Evolutionary conservation across 441 rosid species (phyloP).

Genomic region (Populus hybrid): DNA sequence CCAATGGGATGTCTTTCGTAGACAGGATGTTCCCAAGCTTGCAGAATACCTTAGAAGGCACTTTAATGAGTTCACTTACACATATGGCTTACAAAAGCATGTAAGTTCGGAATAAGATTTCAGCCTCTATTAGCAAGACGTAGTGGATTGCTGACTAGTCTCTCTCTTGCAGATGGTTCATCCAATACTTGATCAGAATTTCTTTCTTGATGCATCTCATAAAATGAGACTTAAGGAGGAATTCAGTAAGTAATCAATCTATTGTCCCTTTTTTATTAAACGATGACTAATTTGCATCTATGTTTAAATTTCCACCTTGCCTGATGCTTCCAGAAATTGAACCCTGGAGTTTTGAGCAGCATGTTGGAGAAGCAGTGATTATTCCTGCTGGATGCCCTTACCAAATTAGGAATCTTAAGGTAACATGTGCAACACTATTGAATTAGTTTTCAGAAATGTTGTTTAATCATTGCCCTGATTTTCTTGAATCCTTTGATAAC

Average conservation of each 20-base stretch:
- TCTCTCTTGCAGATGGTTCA: constrained; percentile 58
- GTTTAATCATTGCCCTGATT: not conserved
- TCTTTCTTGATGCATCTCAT: constrained; percentile 73
- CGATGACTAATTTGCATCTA: not conserved
- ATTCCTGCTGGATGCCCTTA: constrained; percentile 97
- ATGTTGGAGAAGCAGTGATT: constrained; percentile 92
- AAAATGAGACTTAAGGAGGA: constrained; percentile 88
- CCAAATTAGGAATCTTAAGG: constrained; percentile 85
- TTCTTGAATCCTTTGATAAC: not conserved
- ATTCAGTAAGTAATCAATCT: constrained; percentile 51
- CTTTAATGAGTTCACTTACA: constrained; percentile 48
- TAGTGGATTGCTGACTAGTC: constrained; percentile 18
- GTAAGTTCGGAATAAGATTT: constrained; percentile 40
- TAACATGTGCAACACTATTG: constrained; percentile 19
- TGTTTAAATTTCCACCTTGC: constrained; percentile 4
- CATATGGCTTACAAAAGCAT: constrained; percentile 36
- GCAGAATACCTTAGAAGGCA: constrained; percentile 69
- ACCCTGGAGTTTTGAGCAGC: constrained; percentile 96
- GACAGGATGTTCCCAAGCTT: constrained; percentile 86
- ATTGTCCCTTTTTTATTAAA: not conserved
- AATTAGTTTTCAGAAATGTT: not conserved
- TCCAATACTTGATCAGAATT: constrained; percentile 82
- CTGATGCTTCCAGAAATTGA: constrained; percentile 58
- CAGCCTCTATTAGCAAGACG: constrained; percentile 14
- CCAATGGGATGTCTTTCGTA: constrained; percentile 92